Evolutionary conservation across 805 yeast species (phyloP), one percentile per base, ranked within the genome.

Genomic region (Aciculoconidium aculeatum): DNA sequence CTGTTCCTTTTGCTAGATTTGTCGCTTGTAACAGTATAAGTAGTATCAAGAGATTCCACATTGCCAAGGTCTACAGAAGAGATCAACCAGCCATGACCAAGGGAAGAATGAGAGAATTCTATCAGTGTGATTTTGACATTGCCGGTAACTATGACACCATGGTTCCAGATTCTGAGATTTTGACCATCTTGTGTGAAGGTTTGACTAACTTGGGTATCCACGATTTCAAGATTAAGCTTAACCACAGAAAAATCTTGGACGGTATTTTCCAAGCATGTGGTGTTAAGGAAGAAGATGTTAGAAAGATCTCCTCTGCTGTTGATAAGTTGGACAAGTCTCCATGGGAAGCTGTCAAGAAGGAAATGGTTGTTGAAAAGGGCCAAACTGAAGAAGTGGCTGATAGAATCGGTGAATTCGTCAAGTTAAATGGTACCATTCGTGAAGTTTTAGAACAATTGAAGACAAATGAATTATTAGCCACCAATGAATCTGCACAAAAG

Each of bases 21-120:
- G 94, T 90, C 32, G 99, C 99, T 11, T 83, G 86, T 85, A 92
- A 92, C 65, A 86, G 84, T 47, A 75, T 92, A 37, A 80, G 85
- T 45, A 75, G 68, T 51, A 90, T 92, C 60, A 92, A 92, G 64
- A 74, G 99, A 53, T 92, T 77, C 56, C 99, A 92, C 63, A 85
- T 92, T 41, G 98, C 99, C 45, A 92, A 92, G 58, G 99, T 92
- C 31, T 92, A 92, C 64, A 79, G 99, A 67, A 82, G 99, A 63
- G 99, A 92, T 56, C 99, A 92, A 62, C 99, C 99, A 4, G 99
- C 99, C 6, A 92, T 92, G 98, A 90, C 97, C 29, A 92, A 92
- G 62, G 99, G 99, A 38, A 77, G 99, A 62, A 92, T 92, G 98
- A 83, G 99, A 73, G 99, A 92, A 61, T 92, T 92, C 51, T 92